Percentiles rank a stretch among this genome's conserved stretches.
These are phyloP conservation scores for Zasmidium citrigriseum DNA, from an alignment of 2,329 filamentous ascomycete species.

Conservation along the genomic window DNA sequence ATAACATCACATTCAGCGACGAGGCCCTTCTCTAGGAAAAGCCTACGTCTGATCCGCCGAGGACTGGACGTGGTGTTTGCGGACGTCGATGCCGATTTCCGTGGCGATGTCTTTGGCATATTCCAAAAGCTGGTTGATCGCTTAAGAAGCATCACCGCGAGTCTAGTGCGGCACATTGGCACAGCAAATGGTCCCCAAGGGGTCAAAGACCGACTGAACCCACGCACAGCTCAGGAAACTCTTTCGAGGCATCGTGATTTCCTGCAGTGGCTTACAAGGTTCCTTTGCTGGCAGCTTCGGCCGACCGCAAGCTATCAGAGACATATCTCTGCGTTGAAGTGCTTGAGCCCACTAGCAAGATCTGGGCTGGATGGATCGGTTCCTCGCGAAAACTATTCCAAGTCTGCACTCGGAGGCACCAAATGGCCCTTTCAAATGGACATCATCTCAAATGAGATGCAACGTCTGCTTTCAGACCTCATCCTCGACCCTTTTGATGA, in stretches of 20 bases:
- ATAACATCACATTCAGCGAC: constrained; percentile 74
- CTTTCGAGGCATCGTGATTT: constrained; percentile 49
- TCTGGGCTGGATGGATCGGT: constrained; percentile 64
- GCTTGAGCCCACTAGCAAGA: constrained; percentile 66
- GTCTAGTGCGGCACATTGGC: constrained; percentile 40
- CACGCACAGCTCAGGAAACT: background rate
- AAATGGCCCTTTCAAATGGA: constrained; percentile 53
- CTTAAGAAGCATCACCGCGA: constrained; percentile 65
- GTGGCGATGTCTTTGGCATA: constrained; percentile 75
- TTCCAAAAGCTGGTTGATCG: constrained; percentile 76
- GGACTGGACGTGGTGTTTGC: constrained; percentile 74
- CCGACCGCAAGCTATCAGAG: constrained; percentile 87
- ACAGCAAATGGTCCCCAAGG: background rate
- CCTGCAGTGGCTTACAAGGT: constrained; percentile 71
- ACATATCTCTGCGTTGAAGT: constrained; percentile 78
- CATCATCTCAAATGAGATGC: constrained; percentile 47
- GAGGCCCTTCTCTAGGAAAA: constrained; percentile 65
- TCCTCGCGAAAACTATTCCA: constrained; percentile 41
- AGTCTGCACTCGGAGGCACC: constrained; percentile 50
- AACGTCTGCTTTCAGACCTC: constrained; percentile 72
- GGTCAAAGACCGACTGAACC: background rate
- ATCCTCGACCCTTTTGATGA: constrained; percentile 92
- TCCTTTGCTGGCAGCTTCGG: constrained; percentile 72
- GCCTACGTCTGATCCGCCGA: constrained; percentile 63
- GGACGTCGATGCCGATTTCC: constrained; percentile 82